These are phyloP conservation scores for Jamesozyma gamospora DNA, from an alignment of 805 yeast species.

Conservation along the genomic window DNA sequence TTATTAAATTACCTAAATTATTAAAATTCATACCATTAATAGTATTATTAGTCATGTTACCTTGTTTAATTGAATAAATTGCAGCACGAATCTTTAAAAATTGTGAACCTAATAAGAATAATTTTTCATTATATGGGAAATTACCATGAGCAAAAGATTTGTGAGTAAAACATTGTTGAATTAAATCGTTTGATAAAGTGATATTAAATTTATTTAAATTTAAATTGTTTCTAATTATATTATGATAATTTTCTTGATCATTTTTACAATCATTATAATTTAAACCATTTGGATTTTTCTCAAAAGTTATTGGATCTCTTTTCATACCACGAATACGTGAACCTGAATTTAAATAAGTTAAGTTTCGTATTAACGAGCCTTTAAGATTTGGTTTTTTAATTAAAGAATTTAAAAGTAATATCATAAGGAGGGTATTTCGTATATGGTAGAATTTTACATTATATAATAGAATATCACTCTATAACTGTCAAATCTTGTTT, in stretches of 20 bases:
- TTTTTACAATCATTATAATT: slow-evolving; percentile 41
- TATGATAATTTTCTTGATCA: slow-evolving; percentile 33
- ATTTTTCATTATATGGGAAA: slow-evolving; percentile 81
- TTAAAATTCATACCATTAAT: slow-evolving; percentile 46
- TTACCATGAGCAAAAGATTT: slow-evolving; percentile 90
- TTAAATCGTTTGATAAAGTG: slow-evolving; percentile 46
- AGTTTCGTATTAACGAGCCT: slow-evolving; percentile 14
- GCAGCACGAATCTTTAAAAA: slow-evolving; percentile 39
- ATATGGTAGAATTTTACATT: too few relatives aligned
- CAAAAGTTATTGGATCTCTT: slow-evolving; percentile 54
- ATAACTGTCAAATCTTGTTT: too few relatives aligned
- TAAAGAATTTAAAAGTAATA: too few relatives aligned
- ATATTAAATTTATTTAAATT: slow-evolving; percentile 19
- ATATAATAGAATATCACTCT: too few relatives aligned
- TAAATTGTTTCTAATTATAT: slow-evolving; percentile 15
- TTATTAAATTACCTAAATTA: slow-evolving; percentile 46
- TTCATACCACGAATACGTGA: slow-evolving; percentile 61
- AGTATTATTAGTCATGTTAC: slow-evolving; percentile 14
- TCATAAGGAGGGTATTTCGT: too few relatives aligned
- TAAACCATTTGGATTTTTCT: slow-evolving; percentile 40
- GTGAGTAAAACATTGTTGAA: slow-evolving; percentile 80
- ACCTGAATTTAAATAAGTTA: slow-evolving; percentile 35
- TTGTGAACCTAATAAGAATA: slow-evolving; percentile 63
- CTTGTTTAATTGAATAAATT: slow-evolving; percentile 20
- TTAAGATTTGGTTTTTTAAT: too few relatives aligned